phyloP scores from a whole-genome alignment of 371 early-diverging fungal species.

The Mucor mucedo region DNA sequence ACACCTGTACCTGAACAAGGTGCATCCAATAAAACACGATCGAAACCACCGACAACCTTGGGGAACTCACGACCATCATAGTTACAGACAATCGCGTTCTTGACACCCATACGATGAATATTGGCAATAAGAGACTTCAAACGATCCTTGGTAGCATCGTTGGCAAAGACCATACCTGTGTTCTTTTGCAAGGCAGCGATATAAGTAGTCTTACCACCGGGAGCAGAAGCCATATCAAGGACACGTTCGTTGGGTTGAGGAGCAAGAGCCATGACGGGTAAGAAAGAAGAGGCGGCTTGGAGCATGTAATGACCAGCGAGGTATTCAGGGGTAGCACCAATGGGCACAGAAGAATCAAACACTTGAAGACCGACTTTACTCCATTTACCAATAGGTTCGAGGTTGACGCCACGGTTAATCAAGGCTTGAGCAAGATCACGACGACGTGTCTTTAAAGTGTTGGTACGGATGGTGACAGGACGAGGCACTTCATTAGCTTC shows the following conservation, averaged over 20 bases:
- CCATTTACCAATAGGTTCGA: conserved; percentile 98
- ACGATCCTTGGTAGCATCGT: conserved; percentile 97
- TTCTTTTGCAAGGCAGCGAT: conserved; percentile 97
- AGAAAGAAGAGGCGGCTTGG: conserved; percentile 97
- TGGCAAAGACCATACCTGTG: conserved; percentile 97
- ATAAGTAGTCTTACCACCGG: conserved; percentile 99
- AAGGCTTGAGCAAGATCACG: conserved; percentile 95
- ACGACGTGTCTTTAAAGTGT: conserved; percentile 94
- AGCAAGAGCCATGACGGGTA: conserved; percentile 97
- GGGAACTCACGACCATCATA: conserved; percentile 98
- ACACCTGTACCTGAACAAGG: conserved; percentile 99
- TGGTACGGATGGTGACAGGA: conserved; percentile 97
- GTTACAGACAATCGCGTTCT: conserved; percentile 95
- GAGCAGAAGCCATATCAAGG: conserved; percentile 99
- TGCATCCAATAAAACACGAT: conserved; percentile 98
- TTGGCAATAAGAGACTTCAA: conserved; percentile 92
- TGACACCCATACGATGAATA: conserved; percentile 94
- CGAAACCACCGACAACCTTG: conserved; percentile 93
- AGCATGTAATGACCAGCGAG: conserved; percentile 99
- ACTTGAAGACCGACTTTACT: conserved; percentile 90
- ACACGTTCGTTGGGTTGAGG: conserved; percentile 93
- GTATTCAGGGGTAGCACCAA: conserved; percentile 99
- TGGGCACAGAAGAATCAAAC: conserved; percentile 90
- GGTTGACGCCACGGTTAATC: conserved; percentile 95
- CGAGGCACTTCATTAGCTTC: conserved; percentile 98